Base-by-base conservation (phyloP, 495 filamentous ascomycete genomes). In the Pseudomonodictys pantanalensis region DNA sequence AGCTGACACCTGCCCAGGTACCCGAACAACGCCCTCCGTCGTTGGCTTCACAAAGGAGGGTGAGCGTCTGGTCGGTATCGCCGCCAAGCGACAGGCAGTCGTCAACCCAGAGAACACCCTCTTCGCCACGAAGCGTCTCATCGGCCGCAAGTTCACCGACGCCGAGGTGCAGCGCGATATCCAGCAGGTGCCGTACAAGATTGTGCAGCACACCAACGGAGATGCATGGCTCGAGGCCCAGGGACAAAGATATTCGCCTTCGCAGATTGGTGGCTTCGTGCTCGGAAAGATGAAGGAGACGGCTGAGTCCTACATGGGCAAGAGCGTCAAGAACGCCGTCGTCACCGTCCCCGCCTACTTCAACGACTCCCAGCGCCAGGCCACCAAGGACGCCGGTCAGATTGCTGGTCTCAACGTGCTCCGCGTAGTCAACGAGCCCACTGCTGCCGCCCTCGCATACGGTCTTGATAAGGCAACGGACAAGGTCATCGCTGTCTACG, bases 81-180 rank as follows among this genome's bases (percentile, higher is more conserved):
- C 93, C 47, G 93, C 93, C 62, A 98, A 98, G 84, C 92, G 93
- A 71, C 93, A 98, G 77, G 93, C 93, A 47, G 95, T 97, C 67
- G 95, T 98, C 67, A 98, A 98, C 81, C 93, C 93, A 2, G 93
- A 98, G 76, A 97, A 98, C 79, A 98, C 93, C 46, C 86, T 98
- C 47, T 98, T 98, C 73, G 93, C 93, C 76, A 98, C 93, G 59
- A 98, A 98, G 87, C 91, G 93, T 85, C 85, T 98, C 73, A 98
- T 98, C 73, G 93, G 93, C 66, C 91, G 93, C 72, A 97, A 97
- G 81, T 98, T 91, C 81, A 93, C 87, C 72, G 93, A 98, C 72
- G 71, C 81, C 64, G 93, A 98, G 81, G 91, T 96, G 35, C 93
- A 98, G 82, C 88, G 92, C 71, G 93, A 98, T 68, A 92, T 98